These are phyloP conservation scores for Leishmania mexicana DNA, from an alignment of 208 protist genomes.

Conservation along the genomic window DNA sequence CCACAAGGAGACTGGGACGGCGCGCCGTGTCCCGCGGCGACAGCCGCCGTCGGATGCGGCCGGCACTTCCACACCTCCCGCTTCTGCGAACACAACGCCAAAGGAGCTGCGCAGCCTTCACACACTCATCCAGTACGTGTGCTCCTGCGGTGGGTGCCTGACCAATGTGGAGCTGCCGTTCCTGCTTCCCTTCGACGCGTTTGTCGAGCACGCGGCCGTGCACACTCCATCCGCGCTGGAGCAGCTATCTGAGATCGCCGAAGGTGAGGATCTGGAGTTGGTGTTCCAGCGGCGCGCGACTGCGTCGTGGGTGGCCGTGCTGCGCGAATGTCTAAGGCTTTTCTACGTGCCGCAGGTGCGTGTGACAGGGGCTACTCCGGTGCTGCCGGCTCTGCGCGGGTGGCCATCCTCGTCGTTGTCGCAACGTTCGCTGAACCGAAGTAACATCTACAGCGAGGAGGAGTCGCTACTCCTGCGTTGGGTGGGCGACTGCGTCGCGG, in stretches of 20 bases:
- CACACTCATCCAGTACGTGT: slow-evolving; percentile 68
- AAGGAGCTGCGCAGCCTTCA: slow-evolving; percentile 54
- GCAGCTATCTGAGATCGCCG: not conserved
- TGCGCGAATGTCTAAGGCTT: slow-evolving; percentile 82
- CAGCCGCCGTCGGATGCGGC: not conserved
- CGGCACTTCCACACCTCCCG: not conserved
- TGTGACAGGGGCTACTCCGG: not conserved
- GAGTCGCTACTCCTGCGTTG: slow-evolving; percentile 90
- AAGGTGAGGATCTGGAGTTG: slow-evolving; percentile 10
- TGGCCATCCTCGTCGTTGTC: slow-evolving; percentile 23
- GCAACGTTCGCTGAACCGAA: slow-evolving; percentile 38
- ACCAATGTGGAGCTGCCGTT: slow-evolving; percentile 69
- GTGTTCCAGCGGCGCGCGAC: slow-evolving; percentile 46
- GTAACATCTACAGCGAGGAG: slow-evolving; percentile 88
- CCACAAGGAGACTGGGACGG: not conserved
- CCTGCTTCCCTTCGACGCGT: slow-evolving; percentile 87
- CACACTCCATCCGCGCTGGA: not conserved
- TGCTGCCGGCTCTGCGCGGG: slow-evolving; percentile 7
- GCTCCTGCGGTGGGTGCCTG: slow-evolving; percentile 77
- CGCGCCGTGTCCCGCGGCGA: not conserved
- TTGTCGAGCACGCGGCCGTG: slow-evolving; percentile 33
- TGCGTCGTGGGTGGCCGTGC: slow-evolving; percentile 75
- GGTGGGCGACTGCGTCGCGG: slow-evolving; percentile 43
- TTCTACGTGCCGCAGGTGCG: slow-evolving; percentile 74
- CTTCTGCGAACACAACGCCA: not conserved